Evolutionary conservation across 2,329 filamentous ascomycete species (phyloP).

Genomic region (Ceratocystis papillata): DNA sequence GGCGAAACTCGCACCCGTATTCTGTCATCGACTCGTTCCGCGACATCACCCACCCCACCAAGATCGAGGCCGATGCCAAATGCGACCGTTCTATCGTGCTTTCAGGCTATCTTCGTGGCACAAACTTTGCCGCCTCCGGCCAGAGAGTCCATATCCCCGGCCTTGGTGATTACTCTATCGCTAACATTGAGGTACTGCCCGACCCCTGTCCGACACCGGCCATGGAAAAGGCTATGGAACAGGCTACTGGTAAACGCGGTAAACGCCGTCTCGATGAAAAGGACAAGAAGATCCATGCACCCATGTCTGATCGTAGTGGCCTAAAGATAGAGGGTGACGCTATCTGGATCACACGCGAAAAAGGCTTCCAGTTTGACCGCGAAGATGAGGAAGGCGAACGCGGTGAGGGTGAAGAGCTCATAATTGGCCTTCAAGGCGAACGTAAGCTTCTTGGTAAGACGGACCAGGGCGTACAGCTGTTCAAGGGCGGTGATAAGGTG

Average conservation of each 20-base stretch:
- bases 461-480: slow-evolving; percentile 73
- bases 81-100: slow-evolving; percentile 85
- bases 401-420: slow-evolving; percentile 90
- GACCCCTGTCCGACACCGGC: slow-evolving; percentile 92
- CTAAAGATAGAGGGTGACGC: slow-evolving; percentile 94
- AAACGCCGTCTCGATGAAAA: slow-evolving; percentile 82
- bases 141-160: slow-evolving; percentile 88
- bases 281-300: slow-evolving; percentile 90
- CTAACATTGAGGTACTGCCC: slow-evolving; percentile 73
- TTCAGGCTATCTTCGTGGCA: slow-evolving; percentile 87
- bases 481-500: slow-evolving; percentile 64
- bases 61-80: slow-evolving; percentile 76
- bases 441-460: slow-evolving; percentile 71
- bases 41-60: slow-evolving; percentile 86
- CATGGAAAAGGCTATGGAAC: slow-evolving; percentile 78
- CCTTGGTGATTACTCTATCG: slow-evolving; percentile 76
- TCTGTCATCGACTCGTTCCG: slow-evolving; percentile 86
- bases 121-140: slow-evolving; percentile 77
- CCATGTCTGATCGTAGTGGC: slow-evolving; percentile 95
- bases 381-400: slow-evolving; percentile 59
- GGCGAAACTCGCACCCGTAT: slow-evolving; percentile 94
- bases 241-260: slow-evolving; percentile 70
- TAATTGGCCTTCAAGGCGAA: slow-evolving; percentile 77
- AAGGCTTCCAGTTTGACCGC: slow-evolving; percentile 63
- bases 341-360: slow-evolving; percentile 70